These are phyloP conservation scores for Collybia sp. DNA, from an alignment of 768 basidiomycete species.

Conservation along the genomic window DNA sequence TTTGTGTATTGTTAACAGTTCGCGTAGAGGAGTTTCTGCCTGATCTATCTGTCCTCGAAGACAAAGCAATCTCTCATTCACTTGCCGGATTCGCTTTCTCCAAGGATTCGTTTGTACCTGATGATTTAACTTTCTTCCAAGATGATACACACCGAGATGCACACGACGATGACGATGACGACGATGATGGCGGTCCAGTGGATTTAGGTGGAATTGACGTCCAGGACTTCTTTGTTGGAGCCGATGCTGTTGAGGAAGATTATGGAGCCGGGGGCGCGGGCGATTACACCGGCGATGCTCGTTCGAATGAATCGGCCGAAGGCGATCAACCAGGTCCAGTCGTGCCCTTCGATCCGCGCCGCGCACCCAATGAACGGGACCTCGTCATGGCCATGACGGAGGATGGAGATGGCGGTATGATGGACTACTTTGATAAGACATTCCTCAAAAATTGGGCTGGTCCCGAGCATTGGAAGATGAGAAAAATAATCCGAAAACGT, in stretches of 20 bases:
- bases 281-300: conserved; percentile 37
- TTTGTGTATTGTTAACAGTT: conserved; percentile 6
- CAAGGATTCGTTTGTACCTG: conserved; percentile 55
- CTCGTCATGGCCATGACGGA: conserved; percentile 84
- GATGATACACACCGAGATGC: conserved; percentile 42
- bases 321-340: conserved; percentile 42
- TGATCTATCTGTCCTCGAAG: conserved; percentile 54
- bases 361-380: conserved; percentile 71
- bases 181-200: conserved; percentile 30
- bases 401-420: conserved; percentile 48
- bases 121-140: conserved; percentile 58
- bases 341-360: conserved; percentile 83
- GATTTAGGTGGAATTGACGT: conserved; percentile 36
- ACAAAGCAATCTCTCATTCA: conserved; percentile 76
- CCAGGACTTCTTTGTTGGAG: conserved; percentile 69
- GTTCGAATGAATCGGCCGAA: conserved; percentile 38
- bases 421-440: conserved; percentile 89
- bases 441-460: conserved; percentile 97
- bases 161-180: conserved; percentile 42
- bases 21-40: conserved; percentile 67
- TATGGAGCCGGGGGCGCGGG: conserved; percentile 23
- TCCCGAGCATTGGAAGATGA: conserved; percentile 96
- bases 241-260: conserved; percentile 31
- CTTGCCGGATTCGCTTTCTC: conserved; percentile 81
- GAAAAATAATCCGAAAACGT: conserved; percentile 79